phyloP scores from a whole-genome alignment of 2,329 filamentous ascomycete species.

The Trichophyton schoenleinii region DNA sequence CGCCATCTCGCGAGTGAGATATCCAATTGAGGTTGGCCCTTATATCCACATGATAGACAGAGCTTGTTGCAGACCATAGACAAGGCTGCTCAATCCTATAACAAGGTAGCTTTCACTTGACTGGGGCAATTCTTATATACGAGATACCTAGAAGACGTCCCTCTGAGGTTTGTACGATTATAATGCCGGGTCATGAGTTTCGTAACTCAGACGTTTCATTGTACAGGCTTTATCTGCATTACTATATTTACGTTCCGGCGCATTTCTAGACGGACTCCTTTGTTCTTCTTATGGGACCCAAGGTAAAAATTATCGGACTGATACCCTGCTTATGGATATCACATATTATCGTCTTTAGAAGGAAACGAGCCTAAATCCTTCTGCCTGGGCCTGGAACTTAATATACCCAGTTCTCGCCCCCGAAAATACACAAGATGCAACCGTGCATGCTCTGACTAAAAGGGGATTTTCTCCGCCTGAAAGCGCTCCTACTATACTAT shows the following conservation, averaged over 20 bases:
- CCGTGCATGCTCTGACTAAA: neutral
- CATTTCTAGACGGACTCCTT: neutral
- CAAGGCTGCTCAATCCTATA: neutral
- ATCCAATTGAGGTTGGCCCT: neutral
- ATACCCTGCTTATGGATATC: neutral
- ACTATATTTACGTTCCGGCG: neutral
- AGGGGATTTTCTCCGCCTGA: neutral
- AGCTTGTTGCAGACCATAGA: neutral
- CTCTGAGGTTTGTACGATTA: neutral
- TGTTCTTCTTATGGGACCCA: neutral
- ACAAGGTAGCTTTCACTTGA: neutral
- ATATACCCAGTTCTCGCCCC: neutral
- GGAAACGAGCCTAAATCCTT: neutral
- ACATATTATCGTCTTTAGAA: neutral
- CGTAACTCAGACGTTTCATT: neutral
- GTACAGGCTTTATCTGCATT: too few relatives aligned
- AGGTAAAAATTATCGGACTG: neutral
- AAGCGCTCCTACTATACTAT: neutral
- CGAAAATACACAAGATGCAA: neutral
- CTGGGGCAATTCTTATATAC: neutral
- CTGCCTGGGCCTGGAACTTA: neutral
- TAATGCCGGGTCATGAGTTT: neutral
- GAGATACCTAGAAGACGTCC: neutral
- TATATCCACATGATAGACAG: neutral
- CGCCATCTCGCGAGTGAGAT: neutral